Conservation (phyloP, 2,329 filamentous ascomycete genomes). For the Gaeumannomyces sp. region DNA sequence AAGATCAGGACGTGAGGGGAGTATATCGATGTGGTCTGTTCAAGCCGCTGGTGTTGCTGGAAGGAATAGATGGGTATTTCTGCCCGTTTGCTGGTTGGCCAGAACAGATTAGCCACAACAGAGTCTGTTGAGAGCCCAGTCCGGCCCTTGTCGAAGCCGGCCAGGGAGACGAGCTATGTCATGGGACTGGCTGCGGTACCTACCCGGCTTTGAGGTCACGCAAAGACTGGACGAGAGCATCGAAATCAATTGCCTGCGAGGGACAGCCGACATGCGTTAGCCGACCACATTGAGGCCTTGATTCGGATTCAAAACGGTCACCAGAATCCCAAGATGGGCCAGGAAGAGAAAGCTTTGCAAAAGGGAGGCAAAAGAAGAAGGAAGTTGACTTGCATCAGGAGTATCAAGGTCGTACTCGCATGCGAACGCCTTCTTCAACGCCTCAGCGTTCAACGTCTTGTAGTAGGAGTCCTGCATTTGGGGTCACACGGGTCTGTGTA, state of each 20-base stretch:
- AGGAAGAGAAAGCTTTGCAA: too few relatives aligned
- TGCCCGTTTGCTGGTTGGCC: constrained; percentile 63
- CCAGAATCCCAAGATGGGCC: not conserved
- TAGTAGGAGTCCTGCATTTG: constrained; percentile 85
- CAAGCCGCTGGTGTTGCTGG: constrained; percentile 74
- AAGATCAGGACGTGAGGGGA: constrained; percentile 93
- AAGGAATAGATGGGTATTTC: constrained; percentile 97
- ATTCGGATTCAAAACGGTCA: not conserved
- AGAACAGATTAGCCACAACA: not conserved
- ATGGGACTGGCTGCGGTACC: constrained; percentile 18
- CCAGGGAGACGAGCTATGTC: not conserved
- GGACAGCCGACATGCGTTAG: constrained; percentile 5
- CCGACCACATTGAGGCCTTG: not conserved
- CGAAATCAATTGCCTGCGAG: constrained; percentile 77
- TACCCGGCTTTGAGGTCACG: constrained; percentile 89
- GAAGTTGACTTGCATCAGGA: constrained; percentile 51
- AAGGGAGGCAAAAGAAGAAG: not conserved
- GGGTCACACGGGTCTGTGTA: not conserved
- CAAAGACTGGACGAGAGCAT: constrained; percentile 72
- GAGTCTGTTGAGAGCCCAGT: not conserved
- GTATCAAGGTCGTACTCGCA: constrained; percentile 97
- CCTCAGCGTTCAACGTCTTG: constrained; percentile 74
- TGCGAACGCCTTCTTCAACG: constrained; percentile 72
- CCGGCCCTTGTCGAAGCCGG: not conserved
- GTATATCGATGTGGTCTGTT: constrained; percentile 81